Base-by-base conservation (phyloP, 2,329 filamentous ascomycete species). In the Arachnomyces sp. region DNA sequence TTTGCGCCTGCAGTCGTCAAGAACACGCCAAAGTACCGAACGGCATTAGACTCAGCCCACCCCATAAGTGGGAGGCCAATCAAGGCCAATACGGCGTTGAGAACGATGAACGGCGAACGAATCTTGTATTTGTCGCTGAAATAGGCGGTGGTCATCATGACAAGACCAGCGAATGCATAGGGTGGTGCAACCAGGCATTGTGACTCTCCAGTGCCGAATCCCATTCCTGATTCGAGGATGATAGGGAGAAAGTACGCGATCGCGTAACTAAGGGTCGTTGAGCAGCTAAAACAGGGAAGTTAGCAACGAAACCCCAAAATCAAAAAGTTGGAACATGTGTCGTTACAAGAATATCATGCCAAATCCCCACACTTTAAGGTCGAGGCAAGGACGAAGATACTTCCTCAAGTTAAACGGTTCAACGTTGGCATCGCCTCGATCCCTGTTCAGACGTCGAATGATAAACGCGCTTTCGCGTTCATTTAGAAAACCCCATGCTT, bases 241-340 rank as follows among this genome's bases (percentile, higher is more conserved):
- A 86, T 73, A 12, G 82, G 82, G 8, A 86, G 61, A 53, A 86
- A 86, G 59, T 82, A 87, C 3, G 82, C 79, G 4, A 88, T 70
- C 0, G 82, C 77, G 55, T 88, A 87, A 1, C 72, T 72, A 41
- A 83, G 73, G 17, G 81, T 82, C 1, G 82, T 85, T 2, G 74
- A 75, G 59, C 76, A 75, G 64, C 77, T 75, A 55, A 76, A 79
- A 34, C 3, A 18, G 28, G 9, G 15, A 28, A 25, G 30, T 34
- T 11, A n/a, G 12, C 15, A 31, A 38, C n/a, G n/a, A n/a, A n/a
- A n/a, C 18, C 4, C 13, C 32, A 34, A 11, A 8, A 28, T 7
- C 20, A 7, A 9, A 8, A 28, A 28, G n/a, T n/a, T n/a, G 12
- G n/a, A 36, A 13, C 14, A 18, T 30, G 13, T 15, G 7, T 36